Conservation (phyloP, 257 asterid species). For the Buddleja alternifolia region DNA sequence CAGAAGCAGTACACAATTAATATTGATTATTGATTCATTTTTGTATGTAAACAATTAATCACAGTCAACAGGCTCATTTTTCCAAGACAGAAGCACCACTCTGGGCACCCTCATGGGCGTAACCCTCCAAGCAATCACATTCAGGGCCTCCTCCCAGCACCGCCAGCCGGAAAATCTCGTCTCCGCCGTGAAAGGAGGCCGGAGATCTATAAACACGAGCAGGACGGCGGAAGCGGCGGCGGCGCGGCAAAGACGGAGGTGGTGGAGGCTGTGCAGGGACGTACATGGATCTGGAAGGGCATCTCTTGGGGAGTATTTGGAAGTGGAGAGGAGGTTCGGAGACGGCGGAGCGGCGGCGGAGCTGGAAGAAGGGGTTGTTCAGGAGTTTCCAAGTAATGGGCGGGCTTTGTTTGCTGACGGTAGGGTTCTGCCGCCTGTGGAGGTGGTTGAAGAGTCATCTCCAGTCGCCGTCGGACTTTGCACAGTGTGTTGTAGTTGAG, state of each 20-base stretch:
- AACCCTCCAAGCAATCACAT: slow-evolving; percentile 69
- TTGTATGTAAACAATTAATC: not conserved
- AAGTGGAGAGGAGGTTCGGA: slow-evolving; percentile 85
- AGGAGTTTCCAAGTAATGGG: slow-evolving; percentile 55
- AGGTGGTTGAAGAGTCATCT: slow-evolving; percentile 50
- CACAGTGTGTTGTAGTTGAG: slow-evolving; percentile 52
- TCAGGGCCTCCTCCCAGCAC: slow-evolving; percentile 70
- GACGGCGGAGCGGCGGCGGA: slow-evolving; percentile 67
- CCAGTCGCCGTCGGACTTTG: slow-evolving; percentile 53
- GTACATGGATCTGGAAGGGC: slow-evolving; percentile 65
- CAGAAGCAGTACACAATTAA: not conserved
- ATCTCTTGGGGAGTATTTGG: slow-evolving; percentile 82
- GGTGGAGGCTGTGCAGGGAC: slow-evolving; percentile 91
- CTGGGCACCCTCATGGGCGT: slow-evolving; percentile 94
- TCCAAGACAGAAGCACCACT: slow-evolving; percentile 90
- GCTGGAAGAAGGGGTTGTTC: slow-evolving; percentile 71
- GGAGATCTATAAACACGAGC: slow-evolving; percentile 56
- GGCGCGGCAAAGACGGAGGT: slow-evolving; percentile 64
- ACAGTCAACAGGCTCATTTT: slow-evolving; percentile 97
- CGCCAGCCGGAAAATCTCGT: slow-evolving; percentile 46
- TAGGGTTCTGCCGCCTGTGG: slow-evolving; percentile 77
- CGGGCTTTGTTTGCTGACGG: slow-evolving; percentile 81
- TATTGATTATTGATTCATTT: not conserved
- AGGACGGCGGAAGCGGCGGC: slow-evolving; percentile 45
- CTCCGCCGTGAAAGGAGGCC: slow-evolving; percentile 35